phyloP scores from a whole-genome alignment of 768 basidiomycete genomes.

The Fibroporia radiculosa region DNA sequence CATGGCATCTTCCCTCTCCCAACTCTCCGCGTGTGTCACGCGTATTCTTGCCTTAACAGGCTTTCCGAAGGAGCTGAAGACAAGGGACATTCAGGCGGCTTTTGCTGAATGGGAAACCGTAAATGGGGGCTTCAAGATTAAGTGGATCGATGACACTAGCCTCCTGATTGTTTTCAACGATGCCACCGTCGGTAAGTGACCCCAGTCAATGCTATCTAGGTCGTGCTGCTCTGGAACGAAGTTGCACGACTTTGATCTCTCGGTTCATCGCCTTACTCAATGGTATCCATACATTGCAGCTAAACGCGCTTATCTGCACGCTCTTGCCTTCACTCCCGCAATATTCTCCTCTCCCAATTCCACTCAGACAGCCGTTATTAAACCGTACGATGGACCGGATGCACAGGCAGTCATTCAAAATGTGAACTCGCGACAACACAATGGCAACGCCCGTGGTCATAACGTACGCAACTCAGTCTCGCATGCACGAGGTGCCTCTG shows the following conservation, averaged over 20 bases:
- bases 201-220: too few relatives aligned
- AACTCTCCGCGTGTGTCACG: slow-evolving; percentile 91
- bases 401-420: slow-evolving; percentile 79
- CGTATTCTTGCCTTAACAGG: slow-evolving; percentile 90
- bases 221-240: too few relatives aligned
- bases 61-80: slow-evolving; percentile 94
- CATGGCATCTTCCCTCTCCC: slow-evolving; percentile 70
- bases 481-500: slow-evolving; percentile 21
- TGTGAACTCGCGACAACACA: slow-evolving; percentile 67
- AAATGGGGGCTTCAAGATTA: slow-evolving; percentile 94
- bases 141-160: slow-evolving; percentile 97
- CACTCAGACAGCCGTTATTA: slow-evolving; percentile 54
- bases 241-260: not conserved
- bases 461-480: slow-evolving; percentile 42
- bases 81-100: slow-evolving; percentile 88
- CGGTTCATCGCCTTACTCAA: too few relatives aligned
- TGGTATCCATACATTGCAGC: slow-evolving; percentile 38
- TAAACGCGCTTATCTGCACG: slow-evolving; percentile 90
- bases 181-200: slow-evolving; percentile 70
- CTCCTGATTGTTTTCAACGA: slow-evolving; percentile 93
- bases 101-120: slow-evolving; percentile 85
- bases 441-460: slow-evolving; percentile 61
- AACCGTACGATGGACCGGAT: slow-evolving; percentile 92
- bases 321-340: slow-evolving; percentile 75
- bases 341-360: slow-evolving; percentile 51